A percentile compares a stretch with the other conserved stretches of the same genome.
Evolutionary conservation across 2,329 filamentous ascomycete species (phyloP).

Genomic region (Fonsecaea pugnacius): DNA sequence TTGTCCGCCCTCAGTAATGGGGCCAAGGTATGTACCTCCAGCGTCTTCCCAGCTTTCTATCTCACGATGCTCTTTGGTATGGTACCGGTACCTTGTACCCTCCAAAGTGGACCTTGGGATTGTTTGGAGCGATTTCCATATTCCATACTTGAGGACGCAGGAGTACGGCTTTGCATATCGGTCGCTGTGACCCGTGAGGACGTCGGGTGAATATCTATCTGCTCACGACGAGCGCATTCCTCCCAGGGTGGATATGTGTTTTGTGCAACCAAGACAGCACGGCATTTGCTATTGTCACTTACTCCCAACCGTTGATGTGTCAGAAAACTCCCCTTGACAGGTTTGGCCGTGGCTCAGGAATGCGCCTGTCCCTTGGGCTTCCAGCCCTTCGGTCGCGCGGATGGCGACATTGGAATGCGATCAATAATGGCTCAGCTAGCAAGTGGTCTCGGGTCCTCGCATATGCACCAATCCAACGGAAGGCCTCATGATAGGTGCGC

Average conservation of each 20-base stretch:
- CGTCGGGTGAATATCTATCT: neutral
- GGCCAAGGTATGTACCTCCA: too few relatives aligned
- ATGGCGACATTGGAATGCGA: neutral
- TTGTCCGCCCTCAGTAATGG: too few relatives aligned
- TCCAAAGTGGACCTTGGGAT: too few relatives aligned
- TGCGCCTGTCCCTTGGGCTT: neutral
- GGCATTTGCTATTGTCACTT: neutral
- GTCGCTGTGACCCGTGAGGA: neutral
- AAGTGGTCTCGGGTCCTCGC: conserved; percentile 16
- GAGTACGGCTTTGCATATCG: too few relatives aligned
- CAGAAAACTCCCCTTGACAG: neutral
- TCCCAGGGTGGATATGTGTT: conserved; percentile 5
- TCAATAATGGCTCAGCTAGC: neutral
- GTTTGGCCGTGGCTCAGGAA: too few relatives aligned
- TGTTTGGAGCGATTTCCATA: too few relatives aligned
- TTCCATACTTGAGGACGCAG: too few relatives aligned
- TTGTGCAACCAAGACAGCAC: neutral
- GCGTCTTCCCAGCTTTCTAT: too few relatives aligned
- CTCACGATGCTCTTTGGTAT: too few relatives aligned
- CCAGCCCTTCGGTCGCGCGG: neutral
- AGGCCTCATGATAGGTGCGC: neutral
- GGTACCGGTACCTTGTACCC: too few relatives aligned
- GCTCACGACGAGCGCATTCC: neutral
- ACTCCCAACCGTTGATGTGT: neutral
- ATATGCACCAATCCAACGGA: neutral